A percentile compares a stretch with the other conserved stretches of the same genome.
These are phyloP conservation scores for Phytophthora tubulina DNA, from an alignment of 352 stramenopile species.

Conservation along the genomic window DNA sequence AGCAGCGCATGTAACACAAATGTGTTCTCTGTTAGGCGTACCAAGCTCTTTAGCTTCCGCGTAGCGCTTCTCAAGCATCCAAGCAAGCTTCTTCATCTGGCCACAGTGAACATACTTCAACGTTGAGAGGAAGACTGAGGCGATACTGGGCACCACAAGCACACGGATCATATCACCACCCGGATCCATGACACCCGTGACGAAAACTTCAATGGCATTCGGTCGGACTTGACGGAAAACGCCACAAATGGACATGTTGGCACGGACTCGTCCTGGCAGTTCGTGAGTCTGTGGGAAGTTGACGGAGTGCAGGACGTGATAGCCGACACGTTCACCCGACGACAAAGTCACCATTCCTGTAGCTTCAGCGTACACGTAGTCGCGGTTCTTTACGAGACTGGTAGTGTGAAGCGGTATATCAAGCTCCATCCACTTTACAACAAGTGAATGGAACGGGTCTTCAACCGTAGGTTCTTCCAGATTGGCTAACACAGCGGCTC, in stretches of 20 bases:
- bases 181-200: slow-evolving; percentile 38
- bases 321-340: slow-evolving; percentile 46
- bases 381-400: slow-evolving; percentile 45
- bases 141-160: slow-evolving; percentile 44
- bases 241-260: slow-evolving; percentile 46
- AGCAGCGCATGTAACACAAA: slow-evolving; percentile 37
- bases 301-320: slow-evolving; percentile 55
- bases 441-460: slow-evolving; percentile 37
- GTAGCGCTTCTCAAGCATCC: slow-evolving; percentile 51
- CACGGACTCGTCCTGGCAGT: slow-evolving; percentile 35
- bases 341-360: slow-evolving; percentile 40
- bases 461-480: slow-evolving; percentile 36
- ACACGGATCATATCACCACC: slow-evolving; percentile 37
- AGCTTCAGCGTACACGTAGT: slow-evolving; percentile 58
- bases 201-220: slow-evolving; percentile 47
- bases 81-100: slow-evolving; percentile 70
- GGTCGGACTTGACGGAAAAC: slow-evolving; percentile 43
- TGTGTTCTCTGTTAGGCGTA: slow-evolving; percentile 40
- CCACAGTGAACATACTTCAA: slow-evolving; percentile 45
- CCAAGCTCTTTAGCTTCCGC: slow-evolving; percentile 42
- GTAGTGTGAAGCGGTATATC: slow-evolving; percentile 42
- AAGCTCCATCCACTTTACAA: slow-evolving; percentile 52
- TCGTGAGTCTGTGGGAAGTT: slow-evolving; percentile 47
- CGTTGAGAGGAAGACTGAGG: slow-evolving; percentile 38
- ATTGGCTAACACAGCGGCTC: slow-evolving; percentile 39